Base-by-base conservation (phyloP, 2,329 filamentous ascomycete genomes). In the Cordyceps cateniannulata region DNA sequence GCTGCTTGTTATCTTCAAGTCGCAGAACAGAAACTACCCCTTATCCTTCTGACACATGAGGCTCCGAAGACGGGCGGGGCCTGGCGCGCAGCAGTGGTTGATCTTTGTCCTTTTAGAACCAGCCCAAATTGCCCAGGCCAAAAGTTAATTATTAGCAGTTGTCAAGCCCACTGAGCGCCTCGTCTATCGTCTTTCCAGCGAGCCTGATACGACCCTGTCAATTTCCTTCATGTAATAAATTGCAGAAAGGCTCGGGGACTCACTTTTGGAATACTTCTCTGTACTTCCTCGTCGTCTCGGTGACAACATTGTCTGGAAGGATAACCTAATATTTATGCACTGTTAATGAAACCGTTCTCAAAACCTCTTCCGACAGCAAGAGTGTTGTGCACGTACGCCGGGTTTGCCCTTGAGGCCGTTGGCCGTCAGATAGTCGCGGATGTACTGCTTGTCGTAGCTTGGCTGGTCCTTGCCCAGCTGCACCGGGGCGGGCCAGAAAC, bases 401-500 rank as follows among this genome's bases (percentile, higher is more conserved):
- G 54, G 38, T 64, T 71, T 71, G 52, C 70, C 71, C 65, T 71
- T 72, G 47, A 96, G 73, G 0, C 89, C 89, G 62, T 88, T 79
- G 52, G 72, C 75, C 2, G 86, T 88, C 68, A 97, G 74, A 90
- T 91, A 97, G 75, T 97, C 87, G 40, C 93, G 80, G 66, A 96
- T 73, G 69, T 82, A 87, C 76, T 93, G 89, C 81, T 97, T 97
- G 72, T 97, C 93, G 66, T 93, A 95, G 75, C 90, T 95, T 59
- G 88, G 82, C 77, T 96, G 91, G 61, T 88, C 82, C 63, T 80
- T 81, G 2, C 93, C 92, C 20, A 89, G 75, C 70, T 86, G 81
- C 71, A 80, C 80, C 48, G 85, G 85, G 64, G 82, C 84, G 1
- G 87, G 86, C 93, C 93, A 98, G 81, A 96, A 96, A 18, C 93